Base-by-base conservation (phyloP, 1,284 basidiomycete genomes). In the Papiliotrema laurentii region DNA sequence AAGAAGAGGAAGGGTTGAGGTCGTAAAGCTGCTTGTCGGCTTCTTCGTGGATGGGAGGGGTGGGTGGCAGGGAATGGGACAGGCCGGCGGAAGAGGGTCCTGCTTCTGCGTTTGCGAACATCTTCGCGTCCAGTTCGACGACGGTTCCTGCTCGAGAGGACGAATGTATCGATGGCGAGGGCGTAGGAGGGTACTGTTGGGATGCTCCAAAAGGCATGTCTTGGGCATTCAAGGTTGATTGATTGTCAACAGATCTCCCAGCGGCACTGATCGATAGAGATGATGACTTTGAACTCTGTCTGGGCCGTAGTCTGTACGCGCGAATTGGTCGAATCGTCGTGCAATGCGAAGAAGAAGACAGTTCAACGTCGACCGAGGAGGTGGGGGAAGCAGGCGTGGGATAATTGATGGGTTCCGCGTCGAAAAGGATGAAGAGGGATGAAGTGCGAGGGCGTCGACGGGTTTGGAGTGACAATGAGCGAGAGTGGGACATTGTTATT, bases 111-210 rank as follows among this genome's bases (percentile, higher is more conserved):
- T 49, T 38, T 16, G 34, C 48, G 38, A 41, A 46, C 43, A 50
- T 49, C 22, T 24, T 49, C 13, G 26, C 5, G 7, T 37, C 11
- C 24, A 39, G 22, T 33, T 16, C 3, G 36, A 33, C 16, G 37
- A 43, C 4, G 40, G 44, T 51, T 25, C 31, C 42, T 36, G 42
- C 42, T 19, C 50, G 51, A 13, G 48, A 49, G 5, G 53, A 50
- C 10, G 62, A 59, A 9, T 52, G 53, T 11, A 62, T 43, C 1
- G 63, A 67, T 6, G 65, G 59, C 30, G 58, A 38, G 11, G 65
- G 65, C 36, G 65, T 68, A 27, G 44, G 44, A 7, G 44, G 44
- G 16, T 37, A 38, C 19, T 37, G 34, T n/a, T n/a, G n/a, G n/a
- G n/a, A n/a, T 14, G 6, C 33, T 5, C 48, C 33, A 45, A 51